Conservation (phyloP, 148 eudicot species). For the Silene conica region DNA sequence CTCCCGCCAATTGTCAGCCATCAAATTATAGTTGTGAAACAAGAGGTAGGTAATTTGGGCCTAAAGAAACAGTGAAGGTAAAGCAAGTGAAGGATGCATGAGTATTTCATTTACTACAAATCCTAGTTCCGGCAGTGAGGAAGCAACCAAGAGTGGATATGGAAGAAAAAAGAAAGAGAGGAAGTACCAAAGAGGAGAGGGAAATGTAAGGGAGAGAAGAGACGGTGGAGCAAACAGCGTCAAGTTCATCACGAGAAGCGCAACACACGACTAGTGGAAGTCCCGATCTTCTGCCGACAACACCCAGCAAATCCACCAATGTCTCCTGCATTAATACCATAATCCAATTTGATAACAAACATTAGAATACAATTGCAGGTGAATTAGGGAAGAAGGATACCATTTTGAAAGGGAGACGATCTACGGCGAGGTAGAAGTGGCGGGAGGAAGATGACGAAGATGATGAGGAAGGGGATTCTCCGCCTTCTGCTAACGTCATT, state of each 20-base stretch:
- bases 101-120: neutral
- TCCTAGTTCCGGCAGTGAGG: too few species aligned
- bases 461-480: constrained; percentile 45
- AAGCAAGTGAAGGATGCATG: neutral
- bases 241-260: constrained; percentile 83
- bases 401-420: constrained; percentile 73
- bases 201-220: constrained; percentile 57
- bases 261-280: constrained; percentile 85
- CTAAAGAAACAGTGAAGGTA: neutral
- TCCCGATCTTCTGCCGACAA: constrained; percentile 60
- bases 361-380: neutral
- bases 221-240: constrained; percentile 65
- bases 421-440: constrained; percentile 95
- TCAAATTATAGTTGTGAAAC: neutral
- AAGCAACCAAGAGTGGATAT: too few species aligned
- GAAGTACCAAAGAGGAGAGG: constrained; percentile 34
- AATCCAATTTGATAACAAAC: too few species aligned
- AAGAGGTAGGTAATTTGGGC: neutral
- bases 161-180: too few species aligned
- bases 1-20: neutral
- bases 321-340: constrained; percentile 49
- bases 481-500: constrained; percentile 38
- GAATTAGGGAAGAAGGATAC: constrained; percentile 21
- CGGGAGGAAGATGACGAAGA: constrained; percentile 47
- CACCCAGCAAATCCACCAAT: constrained; percentile 68